Evolutionary conservation across 2,329 filamentous ascomycete genomes (phyloP).

Genomic region (Pseudopyricularia javanii): DNA sequence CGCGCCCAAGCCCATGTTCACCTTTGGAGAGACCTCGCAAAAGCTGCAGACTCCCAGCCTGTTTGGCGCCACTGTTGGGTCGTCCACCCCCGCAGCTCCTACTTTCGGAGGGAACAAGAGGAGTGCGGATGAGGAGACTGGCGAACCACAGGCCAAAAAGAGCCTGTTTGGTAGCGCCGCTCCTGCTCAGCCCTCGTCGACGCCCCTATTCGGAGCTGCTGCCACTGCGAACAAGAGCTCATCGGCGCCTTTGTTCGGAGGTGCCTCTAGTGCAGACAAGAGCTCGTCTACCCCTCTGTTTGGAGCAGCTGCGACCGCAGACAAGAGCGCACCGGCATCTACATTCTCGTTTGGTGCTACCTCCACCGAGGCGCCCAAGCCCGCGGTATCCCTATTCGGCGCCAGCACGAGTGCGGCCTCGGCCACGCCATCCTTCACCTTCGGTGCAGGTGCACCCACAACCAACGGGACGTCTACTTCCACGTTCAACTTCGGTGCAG

Average conservation of each 20-base stretch:
- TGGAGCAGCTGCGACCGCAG: constrained; percentile 7
- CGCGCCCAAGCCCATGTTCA: constrained; percentile 14
- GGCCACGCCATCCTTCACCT: not conserved
- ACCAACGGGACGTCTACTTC: not conserved
- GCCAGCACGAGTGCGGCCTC: constrained; percentile 4
- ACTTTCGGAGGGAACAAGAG: not conserved
- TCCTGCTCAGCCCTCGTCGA: not conserved
- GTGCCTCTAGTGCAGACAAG: not conserved
- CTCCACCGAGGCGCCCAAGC: constrained; percentile 6
- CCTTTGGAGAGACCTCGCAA: constrained; percentile 4
- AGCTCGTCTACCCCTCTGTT: constrained; percentile 10
- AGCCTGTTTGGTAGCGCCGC: not conserved
- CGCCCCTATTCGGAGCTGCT: not conserved
- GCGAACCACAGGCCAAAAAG: not conserved
- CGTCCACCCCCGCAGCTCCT: not conserved
- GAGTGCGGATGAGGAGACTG: not conserved
- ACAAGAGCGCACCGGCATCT: not conserved
- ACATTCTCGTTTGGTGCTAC: not conserved
- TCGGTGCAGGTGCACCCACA: not conserved
- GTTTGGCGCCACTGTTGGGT: not conserved
- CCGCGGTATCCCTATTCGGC: constrained; percentile 9
- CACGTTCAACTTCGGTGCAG: constrained; percentile 4
- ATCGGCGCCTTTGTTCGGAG: not conserved
- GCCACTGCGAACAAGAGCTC: not conserved
- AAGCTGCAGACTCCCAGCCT: not conserved